Evolutionary conservation across 768 basidiomycete species (phyloP).

Genomic region (Punctularia strigosozonata): DNA sequence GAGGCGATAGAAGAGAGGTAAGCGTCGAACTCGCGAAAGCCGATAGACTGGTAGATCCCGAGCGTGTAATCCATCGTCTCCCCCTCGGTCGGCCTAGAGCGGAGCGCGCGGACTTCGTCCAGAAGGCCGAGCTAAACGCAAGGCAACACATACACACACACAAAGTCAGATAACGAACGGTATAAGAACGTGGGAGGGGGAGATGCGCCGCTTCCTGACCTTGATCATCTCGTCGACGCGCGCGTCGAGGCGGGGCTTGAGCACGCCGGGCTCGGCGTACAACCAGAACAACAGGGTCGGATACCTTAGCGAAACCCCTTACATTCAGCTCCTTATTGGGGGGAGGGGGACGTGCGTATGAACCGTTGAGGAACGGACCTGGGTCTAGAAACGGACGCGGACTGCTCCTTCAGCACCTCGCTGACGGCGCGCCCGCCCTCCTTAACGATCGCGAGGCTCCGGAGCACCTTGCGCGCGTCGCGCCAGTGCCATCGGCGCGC

Average conservation of each 20-base stretch:
- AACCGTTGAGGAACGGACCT: constrained; percentile 26
- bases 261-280: constrained; percentile 51
- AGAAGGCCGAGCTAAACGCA: constrained; percentile 64
- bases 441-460: constrained; percentile 68
- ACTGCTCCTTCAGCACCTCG: constrained; percentile 57
- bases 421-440: constrained; percentile 55
- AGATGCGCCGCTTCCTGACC: too few relatives aligned
- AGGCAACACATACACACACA: constrained; percentile 3
- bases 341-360: not conserved
- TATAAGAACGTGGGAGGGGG: constrained; percentile 1
- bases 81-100: constrained; percentile 10
- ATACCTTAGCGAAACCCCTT: constrained; percentile 40
- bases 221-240: constrained; percentile 87
- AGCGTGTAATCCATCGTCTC: constrained; percentile 50
- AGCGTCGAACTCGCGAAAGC: constrained; percentile 50
- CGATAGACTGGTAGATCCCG: constrained; percentile 93
- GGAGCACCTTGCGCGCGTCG: constrained; percentile 82
- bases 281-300: constrained; percentile 87
- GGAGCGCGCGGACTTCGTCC: constrained; percentile 58
- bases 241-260: constrained; percentile 59
- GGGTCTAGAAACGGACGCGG: constrained; percentile 28
- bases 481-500: constrained; percentile 92
- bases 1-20: too few relatives aligned
- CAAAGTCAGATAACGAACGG: not conserved
- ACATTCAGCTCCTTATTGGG: constrained; percentile 1